phyloP scores from a whole-genome alignment of 768 basidiomycete genomes.

The Lactarius psammicola region DNA sequence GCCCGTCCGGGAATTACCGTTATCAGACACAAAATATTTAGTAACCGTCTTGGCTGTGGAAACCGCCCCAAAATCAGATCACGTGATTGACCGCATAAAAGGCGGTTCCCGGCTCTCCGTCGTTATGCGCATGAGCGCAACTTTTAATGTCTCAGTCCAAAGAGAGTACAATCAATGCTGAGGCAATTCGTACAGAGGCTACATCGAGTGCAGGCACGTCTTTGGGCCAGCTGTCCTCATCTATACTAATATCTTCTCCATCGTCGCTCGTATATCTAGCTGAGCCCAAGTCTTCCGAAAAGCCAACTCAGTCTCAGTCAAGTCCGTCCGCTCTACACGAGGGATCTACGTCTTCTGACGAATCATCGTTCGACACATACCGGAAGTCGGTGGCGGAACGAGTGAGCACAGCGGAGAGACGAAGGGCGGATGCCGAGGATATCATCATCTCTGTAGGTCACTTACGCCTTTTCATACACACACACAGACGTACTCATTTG shows the following conservation, averaged over 20 bases:
- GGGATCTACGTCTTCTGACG: background rate
- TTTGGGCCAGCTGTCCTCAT: background rate
- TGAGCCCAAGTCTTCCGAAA: slow-evolving; percentile 2
- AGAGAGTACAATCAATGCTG: background rate
- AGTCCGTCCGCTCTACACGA: background rate
- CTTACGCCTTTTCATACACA: background rate
- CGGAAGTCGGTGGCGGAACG: background rate
- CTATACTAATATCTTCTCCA: background rate
- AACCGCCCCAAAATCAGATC: background rate
- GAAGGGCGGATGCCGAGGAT: slow-evolving; percentile 8
- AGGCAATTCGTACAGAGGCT: background rate
- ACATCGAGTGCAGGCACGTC: slow-evolving; percentile 1
- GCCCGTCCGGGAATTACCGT: too few species aligned
- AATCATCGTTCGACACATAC: background rate
- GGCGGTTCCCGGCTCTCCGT: background rate
- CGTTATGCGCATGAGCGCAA: background rate
- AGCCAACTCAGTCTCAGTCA: background rate
- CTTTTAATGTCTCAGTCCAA: slow-evolving; percentile 13
- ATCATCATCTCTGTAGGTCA: slow-evolving; percentile 14
- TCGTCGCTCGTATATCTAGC: slow-evolving; percentile 5
- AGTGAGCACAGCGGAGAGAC: background rate
- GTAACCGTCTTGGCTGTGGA: too few species aligned
- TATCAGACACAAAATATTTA: too few species aligned
- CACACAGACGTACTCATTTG: background rate
- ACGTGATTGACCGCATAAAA: background rate